Percentiles rank a stretch among this genome's conserved stretches.
These are phyloP conservation scores for Chlamydomonas eustigma DNA, from an alignment of 139 green algal genomes.

Conservation along the genomic window DNA sequence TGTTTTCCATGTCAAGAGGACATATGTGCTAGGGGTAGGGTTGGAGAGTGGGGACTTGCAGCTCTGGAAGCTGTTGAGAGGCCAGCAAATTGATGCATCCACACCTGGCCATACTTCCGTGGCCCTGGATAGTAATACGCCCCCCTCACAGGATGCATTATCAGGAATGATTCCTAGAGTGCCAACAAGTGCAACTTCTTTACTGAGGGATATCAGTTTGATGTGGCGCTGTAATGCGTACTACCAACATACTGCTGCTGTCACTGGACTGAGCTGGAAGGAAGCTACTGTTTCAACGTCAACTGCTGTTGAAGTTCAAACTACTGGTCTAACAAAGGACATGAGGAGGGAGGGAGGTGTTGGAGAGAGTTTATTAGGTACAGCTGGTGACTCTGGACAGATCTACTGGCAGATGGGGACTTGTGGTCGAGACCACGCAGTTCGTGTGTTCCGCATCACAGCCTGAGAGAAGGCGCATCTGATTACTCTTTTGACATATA, in stretches of 20 bases:
- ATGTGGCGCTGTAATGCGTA: slow-evolving; percentile 32
- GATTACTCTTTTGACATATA: too few species aligned
- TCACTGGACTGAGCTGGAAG: slow-evolving; percentile 58
- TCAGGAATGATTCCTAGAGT: too few species aligned
- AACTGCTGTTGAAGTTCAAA: too few species aligned
- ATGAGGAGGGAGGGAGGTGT: neutral
- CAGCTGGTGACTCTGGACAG: too few species aligned
- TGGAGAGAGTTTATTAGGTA: neutral
- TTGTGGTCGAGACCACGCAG: neutral
- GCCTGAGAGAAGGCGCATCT: neutral
- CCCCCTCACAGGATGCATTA: too few species aligned
- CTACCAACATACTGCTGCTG: slow-evolving; percentile 45
- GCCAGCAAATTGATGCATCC: neutral
- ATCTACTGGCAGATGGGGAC: neutral
- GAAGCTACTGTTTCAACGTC: too few species aligned
- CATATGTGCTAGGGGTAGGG: slow-evolving; percentile 47
- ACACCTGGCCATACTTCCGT: neutral
- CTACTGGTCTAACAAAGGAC: too few species aligned
- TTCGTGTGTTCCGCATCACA: neutral
- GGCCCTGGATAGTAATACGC: neutral
- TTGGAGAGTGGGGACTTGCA: slow-evolving; percentile 51
- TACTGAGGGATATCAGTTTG: too few species aligned
- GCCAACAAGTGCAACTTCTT: too few species aligned
- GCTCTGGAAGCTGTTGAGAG: slow-evolving; percentile 31
- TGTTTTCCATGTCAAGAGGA: neutral